Evolutionary conservation across 257 asterid species (phyloP).

Genomic region (Rauvolfia tetraphylla): DNA sequence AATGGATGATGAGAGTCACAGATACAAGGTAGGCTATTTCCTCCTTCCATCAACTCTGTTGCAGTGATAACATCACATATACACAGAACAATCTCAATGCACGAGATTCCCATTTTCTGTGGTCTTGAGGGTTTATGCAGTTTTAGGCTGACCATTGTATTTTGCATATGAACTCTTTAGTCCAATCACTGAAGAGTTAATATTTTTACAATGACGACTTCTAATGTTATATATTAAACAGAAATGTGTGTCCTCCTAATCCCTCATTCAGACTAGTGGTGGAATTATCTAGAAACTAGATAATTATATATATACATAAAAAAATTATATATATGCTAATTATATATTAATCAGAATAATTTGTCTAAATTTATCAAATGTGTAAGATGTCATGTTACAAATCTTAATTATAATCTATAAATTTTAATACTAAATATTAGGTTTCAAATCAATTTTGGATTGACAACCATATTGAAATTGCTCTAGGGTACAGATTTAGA

Average conservation of each 20-base stretch:
- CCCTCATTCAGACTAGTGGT: not conserved
- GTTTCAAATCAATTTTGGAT: too few species aligned
- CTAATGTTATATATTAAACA: not conserved
- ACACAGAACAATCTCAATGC: not conserved
- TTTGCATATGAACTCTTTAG: not conserved
- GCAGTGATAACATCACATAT: not conserved
- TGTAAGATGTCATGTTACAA: too few species aligned
- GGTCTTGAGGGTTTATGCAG: not conserved
- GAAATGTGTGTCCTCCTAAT: not conserved
- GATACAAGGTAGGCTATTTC: constrained; percentile 22
- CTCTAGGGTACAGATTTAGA: too few species aligned
- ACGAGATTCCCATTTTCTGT: too few species aligned
- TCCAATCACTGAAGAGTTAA: not conserved
- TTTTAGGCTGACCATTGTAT: not conserved
- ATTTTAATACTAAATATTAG: too few species aligned
- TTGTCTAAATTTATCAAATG: too few species aligned
- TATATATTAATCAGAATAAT: too few species aligned
- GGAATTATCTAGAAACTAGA: not conserved
- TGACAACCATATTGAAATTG: too few species aligned
- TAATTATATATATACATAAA: too few species aligned
- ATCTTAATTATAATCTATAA: too few species aligned
- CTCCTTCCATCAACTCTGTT: not conserved
- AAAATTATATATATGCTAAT: too few species aligned
- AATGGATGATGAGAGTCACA: constrained; percentile 28
- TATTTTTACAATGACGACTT: too few species aligned